Evolutionary conservation across 495 filamentous ascomycete species (phyloP).

Genomic region (Penicillium mononematosum): DNA sequence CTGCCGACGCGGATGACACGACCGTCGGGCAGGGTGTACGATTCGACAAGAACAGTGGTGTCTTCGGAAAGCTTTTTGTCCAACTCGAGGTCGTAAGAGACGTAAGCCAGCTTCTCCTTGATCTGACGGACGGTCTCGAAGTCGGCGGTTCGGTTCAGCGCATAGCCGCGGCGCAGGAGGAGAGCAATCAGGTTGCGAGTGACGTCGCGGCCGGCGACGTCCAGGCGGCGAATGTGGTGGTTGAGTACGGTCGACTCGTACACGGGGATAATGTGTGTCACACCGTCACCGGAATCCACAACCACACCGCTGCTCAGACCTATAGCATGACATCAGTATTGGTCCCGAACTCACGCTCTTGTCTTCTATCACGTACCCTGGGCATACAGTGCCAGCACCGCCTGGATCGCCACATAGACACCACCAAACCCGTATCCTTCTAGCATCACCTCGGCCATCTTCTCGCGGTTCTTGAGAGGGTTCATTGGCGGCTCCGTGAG

Average conservation of each 20-base stretch:
- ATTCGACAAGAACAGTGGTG: conserved; percentile 95
- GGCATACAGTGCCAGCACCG: conserved; percentile 94
- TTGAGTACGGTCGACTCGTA: conserved; percentile 97
- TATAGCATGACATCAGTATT: conserved; percentile 32
- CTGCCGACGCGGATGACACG: conserved; percentile 93
- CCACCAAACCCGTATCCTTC: conserved; percentile 94
- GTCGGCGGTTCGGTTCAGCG: conserved; percentile 95
- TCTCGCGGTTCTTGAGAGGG: conserved; percentile 88
- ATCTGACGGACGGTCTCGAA: conserved; percentile 99
- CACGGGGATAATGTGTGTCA: conserved; percentile 97
- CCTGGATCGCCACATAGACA: conserved; percentile 98
- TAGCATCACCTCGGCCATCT: conserved; percentile 99
- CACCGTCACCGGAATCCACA: conserved; percentile 95
- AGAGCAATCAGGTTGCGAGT: conserved; percentile 96
- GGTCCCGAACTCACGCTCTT: background rate
- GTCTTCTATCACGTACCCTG: conserved; percentile 60
- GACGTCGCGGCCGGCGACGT: conserved; percentile 95
- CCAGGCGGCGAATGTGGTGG: conserved; percentile 88
- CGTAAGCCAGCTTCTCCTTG: conserved; percentile 99
- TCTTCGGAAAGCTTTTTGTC: conserved; percentile 96
- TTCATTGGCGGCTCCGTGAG: conserved; percentile 98
- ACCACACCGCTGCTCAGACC: conserved; percentile 94
- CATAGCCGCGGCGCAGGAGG: conserved; percentile 91
- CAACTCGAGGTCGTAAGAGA: conserved; percentile 95
- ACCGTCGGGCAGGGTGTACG: conserved; percentile 94